Base-by-base conservation (phyloP, 31 red algal genomes). In the Odonthalia washingtoniensis region DNA sequence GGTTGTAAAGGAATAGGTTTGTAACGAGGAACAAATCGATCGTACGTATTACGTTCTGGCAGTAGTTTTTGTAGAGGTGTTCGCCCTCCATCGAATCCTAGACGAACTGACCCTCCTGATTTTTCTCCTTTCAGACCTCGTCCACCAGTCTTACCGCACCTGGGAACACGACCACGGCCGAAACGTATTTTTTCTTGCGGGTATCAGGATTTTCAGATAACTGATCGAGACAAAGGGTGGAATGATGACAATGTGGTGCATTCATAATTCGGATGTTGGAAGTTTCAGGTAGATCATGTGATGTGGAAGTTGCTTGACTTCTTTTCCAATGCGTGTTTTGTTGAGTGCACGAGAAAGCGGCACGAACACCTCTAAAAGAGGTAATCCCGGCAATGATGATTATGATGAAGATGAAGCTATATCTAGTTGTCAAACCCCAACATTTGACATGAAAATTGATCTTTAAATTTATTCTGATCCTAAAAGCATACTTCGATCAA, bases 51-150 rank as follows among this genome's bases (percentile, higher is more conserved):
- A 3, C 79, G 43, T 77, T 98, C 95, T 24, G 96, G 96, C 32
- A 98, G 40, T 0, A 92, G 92, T 69, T 93, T 93, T 39, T 87
- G 75, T 64, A 98, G 74, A 16, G 96, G 96, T 27, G 93, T 98
- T 85, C 95, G 96, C 16, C 96, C 96, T 26, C 96, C 96, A 87
- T 98, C 96, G 74, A 98, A 98, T 31, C 96, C 96, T 16, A 84
- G 82, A 52, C 80, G 78, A 21, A 98, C 83, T 2, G 89, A 87
- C 9, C 78, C 77, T 24, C 96, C 77, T 41, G 93, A 90, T 35
- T 87, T 86, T 69, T 95, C 89, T 21, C 96, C 96, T 65, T 93
- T 95, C 45, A 95, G 92, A 3, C 96, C 96, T 64, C 96, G 88
- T 3, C 96, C 96, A 66, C 81, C 81, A 27, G 96, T 98, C 80